Evolutionary conservation across 202 grass and related monocot genomes (phyloP).

Genomic region (Panicum virgatum): DNA sequence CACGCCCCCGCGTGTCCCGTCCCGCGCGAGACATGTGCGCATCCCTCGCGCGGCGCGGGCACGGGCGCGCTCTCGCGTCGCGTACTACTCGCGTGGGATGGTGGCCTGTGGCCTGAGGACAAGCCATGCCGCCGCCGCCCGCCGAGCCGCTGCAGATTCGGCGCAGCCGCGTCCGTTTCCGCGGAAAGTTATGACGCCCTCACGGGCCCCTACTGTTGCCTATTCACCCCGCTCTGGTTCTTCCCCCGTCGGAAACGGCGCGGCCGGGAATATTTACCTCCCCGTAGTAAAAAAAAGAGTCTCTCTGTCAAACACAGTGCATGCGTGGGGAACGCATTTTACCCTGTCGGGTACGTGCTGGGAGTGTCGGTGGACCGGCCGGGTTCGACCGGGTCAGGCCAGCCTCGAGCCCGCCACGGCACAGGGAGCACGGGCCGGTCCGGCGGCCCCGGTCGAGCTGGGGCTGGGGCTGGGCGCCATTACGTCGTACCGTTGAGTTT

Average conservation of each 20-base stretch:
- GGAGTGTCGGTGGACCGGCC: conserved; percentile 8
- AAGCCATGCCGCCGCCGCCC: background rate
- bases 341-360: background rate
- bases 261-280: no score
- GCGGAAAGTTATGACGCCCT: conserved; percentile 13
- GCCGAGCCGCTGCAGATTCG: conserved; percentile 2
- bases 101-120: no score
- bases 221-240: no score
- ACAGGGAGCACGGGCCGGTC: no score
- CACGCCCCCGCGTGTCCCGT: background rate
- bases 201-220: conserved; percentile 32
- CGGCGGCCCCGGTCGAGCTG: background rate
- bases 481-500: background rate
- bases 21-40: no score
- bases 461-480: background rate
- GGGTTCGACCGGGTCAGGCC: background rate
- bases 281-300: background rate
- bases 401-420: background rate
- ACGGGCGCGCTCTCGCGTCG: no score
- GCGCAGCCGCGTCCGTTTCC: conserved; percentile 1
- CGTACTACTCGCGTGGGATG: no score
- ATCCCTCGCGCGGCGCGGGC: background rate
- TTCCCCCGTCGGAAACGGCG: no score
- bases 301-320: background rate
- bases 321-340: no score